phyloP scores from a whole-genome alignment of 352 stramenopile genomes.

The Aphanomyces cochlioides region DNA sequence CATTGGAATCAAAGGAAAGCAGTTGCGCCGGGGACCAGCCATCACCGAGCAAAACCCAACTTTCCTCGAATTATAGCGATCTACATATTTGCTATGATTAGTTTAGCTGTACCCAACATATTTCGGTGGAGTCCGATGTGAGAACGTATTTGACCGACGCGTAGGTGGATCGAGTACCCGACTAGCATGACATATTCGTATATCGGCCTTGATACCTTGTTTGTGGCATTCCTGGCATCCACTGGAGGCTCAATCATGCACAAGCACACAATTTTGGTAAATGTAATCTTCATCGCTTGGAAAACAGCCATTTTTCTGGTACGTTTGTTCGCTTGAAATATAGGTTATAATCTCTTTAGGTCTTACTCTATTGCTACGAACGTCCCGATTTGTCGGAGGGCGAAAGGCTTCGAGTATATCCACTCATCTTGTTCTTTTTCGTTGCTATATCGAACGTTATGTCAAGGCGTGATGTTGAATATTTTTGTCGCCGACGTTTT shows the following conservation, averaged over 20 bases:
- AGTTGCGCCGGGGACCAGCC: too few species aligned
- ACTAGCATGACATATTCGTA: conserved; percentile 50
- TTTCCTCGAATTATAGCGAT: background rate
- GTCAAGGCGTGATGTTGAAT: conserved; percentile 70
- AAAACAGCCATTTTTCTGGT: conserved; percentile 23
- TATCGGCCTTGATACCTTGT: conserved; percentile 67
- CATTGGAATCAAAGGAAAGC: too few species aligned
- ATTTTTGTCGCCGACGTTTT: conserved; percentile 76
- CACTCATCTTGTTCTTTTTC: conserved; percentile 74
- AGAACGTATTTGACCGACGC: too few species aligned
- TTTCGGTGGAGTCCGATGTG: background rate
- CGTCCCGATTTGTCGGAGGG: background rate
- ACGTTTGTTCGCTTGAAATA: background rate
- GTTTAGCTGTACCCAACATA: conserved; percentile 20
- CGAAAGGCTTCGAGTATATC: conserved; percentile 40
- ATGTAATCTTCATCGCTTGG: conserved; percentile 56
- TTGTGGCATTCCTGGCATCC: conserved; percentile 81
- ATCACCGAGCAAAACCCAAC: background rate
- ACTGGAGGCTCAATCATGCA: conserved; percentile 76
- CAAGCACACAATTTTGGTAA: conserved; percentile 27
- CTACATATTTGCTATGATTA: background rate
- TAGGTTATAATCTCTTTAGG: background rate
- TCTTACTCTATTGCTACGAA: conserved; percentile 1
- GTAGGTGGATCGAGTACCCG: conserved; percentile 23
- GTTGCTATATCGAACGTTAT: conserved; percentile 75